phyloP scores from a whole-genome alignment of 1,139 yeast species.

The Kodamaea fungicola region DNA sequence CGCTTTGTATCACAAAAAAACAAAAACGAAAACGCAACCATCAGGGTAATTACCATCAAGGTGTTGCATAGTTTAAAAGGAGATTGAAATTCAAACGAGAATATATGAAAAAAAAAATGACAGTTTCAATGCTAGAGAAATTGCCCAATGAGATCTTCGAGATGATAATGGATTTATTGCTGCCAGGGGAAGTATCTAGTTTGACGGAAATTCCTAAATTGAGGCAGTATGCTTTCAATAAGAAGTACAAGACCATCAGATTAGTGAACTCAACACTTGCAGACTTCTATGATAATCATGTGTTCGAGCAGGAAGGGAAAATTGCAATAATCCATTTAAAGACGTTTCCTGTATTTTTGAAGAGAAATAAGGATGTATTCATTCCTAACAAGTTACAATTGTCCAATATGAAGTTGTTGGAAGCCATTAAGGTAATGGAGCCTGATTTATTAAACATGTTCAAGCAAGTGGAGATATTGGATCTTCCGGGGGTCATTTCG shows the following conservation, averaged over 20 bases:
- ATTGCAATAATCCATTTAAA: conserved; percentile 1
- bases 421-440: background rate
- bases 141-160: conserved; percentile 1
- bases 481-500: conserved; percentile 2
- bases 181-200: conserved; percentile 2
- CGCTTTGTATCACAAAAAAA: no score
- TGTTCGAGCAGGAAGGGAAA: conserved; percentile 1
- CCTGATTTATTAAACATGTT: background rate
- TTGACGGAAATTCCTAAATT: conserved; percentile 1
- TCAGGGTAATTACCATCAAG: conserved; percentile 2
- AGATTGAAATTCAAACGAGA: background rate
- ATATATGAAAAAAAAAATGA: background rate
- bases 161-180: conserved; percentile 1
- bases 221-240: conserved; percentile 3
- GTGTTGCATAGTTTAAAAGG: background rate
- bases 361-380: conserved; percentile 3
- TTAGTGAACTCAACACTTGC: conserved; percentile 3
- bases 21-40: background rate
- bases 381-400: conserved; percentile 4
- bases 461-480: conserved; percentile 2
- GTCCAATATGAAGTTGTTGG: conserved; percentile 1
- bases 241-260: conserved; percentile 2
- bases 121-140: background rate
- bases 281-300: conserved; percentile 1
- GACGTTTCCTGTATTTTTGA: conserved; percentile 2